Evolutionary conservation across 148 eudicot genomes (phyloP), one percentile per base, ranked within the genome.

Genomic region (Fallopia convolvulus): DNA sequence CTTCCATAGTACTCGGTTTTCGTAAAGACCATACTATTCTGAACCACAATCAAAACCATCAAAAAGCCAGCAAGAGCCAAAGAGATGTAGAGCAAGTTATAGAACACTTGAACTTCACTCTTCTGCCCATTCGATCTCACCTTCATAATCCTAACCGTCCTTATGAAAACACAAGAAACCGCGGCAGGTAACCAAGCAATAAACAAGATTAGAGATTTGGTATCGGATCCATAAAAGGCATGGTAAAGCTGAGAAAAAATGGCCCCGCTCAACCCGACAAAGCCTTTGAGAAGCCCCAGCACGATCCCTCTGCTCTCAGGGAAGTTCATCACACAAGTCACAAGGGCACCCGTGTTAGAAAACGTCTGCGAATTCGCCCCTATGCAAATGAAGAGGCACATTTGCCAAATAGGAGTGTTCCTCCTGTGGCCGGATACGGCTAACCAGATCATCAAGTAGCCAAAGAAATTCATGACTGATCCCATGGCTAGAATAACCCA

Each of bases 241-340:
- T 80, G 81, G 68, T 83, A 83, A 42, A 83, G 77, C 75, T 80
- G 85, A 7, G 85, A 74, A 13, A 80, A 49, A 10, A 83, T 80
- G 20, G 83, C 85, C 3, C 85, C 83, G 70, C 85, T 83, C 23
- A 83, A 42, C 30, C 85, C 85, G 3, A 83, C 80, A 60, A 58
- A 83, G 0, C 85, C 85, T 68, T 80, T 83, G 36, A 83, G 70
- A 15, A 83, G 74, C 32, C 85, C 85, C 66, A 83, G 32, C 5
- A 83, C 83, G 23, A 77, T 72, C 33, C 85, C 85, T 36, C 85
- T 8, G 11, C 85, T 80, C 66, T 77, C 32, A 6, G 85, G 85
- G 74, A 83, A 83, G 74, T 83, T 83, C 52, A 80, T 80, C 5
- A 83, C 85, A 44, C 85, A 80, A 52, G 83, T 83, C 17, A 83